Evolutionary conservation across 768 basidiomycete genomes (phyloP).

Genomic region (Boletus coccyginus): DNA sequence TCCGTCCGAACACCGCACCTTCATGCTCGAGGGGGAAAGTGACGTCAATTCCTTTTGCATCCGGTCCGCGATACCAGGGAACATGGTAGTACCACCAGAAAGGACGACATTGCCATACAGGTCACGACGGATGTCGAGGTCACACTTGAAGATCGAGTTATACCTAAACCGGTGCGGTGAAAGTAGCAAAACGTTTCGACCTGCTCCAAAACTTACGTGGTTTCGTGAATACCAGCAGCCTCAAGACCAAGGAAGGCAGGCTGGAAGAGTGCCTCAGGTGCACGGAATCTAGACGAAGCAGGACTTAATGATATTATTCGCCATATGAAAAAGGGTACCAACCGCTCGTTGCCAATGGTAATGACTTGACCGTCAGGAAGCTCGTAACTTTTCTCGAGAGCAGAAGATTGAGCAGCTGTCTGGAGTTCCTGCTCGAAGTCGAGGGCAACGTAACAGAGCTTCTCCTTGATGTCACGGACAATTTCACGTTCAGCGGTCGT

Average conservation of each 20-base stretch:
- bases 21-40: slow-evolving; percentile 81
- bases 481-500: slow-evolving; percentile 94
- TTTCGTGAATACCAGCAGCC: slow-evolving; percentile 80
- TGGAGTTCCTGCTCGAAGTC: slow-evolving; percentile 94
- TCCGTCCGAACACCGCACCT: slow-evolving; percentile 40
- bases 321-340: slow-evolving; percentile 4
- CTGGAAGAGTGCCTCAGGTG: slow-evolving; percentile 58
- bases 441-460: slow-evolving; percentile 90
- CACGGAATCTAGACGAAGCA: slow-evolving; percentile 45
- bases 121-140: slow-evolving; percentile 57
- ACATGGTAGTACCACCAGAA: slow-evolving; percentile 90
- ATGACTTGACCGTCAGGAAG: slow-evolving; percentile 93
- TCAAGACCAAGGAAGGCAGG: slow-evolving; percentile 65
- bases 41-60: slow-evolving; percentile 93
- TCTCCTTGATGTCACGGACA: slow-evolving; percentile 93
- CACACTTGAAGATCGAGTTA: slow-evolving; percentile 66
- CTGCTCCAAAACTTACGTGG: slow-evolving; percentile 38
- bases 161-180: slow-evolving; percentile 31
- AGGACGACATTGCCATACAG: slow-evolving; percentile 40
- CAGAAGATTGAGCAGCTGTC: slow-evolving; percentile 84
- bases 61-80: slow-evolving; percentile 93
- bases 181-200: neutral
- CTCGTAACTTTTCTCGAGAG: slow-evolving; percentile 92
- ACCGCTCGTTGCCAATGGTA: slow-evolving; percentile 73
- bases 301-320: neutral